These are phyloP conservation scores for Boletales sp. DNA, from an alignment of 768 basidiomycete species.

Conservation along the genomic window DNA sequence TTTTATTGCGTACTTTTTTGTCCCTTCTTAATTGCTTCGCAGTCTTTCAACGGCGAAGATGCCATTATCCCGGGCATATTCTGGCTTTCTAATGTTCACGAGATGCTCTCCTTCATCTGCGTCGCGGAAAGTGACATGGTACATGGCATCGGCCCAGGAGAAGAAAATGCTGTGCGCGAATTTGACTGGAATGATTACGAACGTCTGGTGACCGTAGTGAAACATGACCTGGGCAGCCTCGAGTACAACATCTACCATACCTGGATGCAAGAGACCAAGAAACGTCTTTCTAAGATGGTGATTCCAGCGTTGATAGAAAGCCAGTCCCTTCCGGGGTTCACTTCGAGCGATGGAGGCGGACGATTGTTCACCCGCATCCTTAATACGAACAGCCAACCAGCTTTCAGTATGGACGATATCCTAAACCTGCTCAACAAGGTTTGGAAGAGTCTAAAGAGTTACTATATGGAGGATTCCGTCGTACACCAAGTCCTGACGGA, in stretches of 20 bases:
- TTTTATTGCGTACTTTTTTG: conserved; percentile 12
- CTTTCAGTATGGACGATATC: conserved; percentile 98
- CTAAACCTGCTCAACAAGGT: conserved; percentile 95
- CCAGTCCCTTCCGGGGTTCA: conserved; percentile 96
- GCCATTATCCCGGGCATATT: conserved; percentile 95
- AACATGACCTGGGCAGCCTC: conserved; percentile 95
- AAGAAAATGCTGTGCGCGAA: conserved; percentile 84
- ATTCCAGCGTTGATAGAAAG: conserved; percentile 98
- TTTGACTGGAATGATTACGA: conserved; percentile 99
- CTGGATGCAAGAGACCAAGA: conserved; percentile 99
- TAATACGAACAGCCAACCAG: conserved; percentile 80
- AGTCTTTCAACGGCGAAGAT: conserved; percentile 93
- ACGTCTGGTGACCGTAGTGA: conserved; percentile 94
- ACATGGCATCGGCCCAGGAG: conserved; percentile 95
- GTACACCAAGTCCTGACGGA: conserved; percentile 95
- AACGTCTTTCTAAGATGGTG: conserved; percentile 93
- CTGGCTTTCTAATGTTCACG: conserved; percentile 99
- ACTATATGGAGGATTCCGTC: conserved; percentile 96
- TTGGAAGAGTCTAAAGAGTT: conserved; percentile 97
- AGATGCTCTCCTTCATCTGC: conserved; percentile 98
- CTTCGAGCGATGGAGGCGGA: conserved; percentile 90
- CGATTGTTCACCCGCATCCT: conserved; percentile 92
- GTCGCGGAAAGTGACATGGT: conserved; percentile 99
- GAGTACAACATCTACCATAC: conserved; percentile 99
- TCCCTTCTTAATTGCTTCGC: conserved; percentile 3